Base-by-base conservation (phyloP, 2,329 filamentous ascomycete species). In the Periconia sp. region DNA sequence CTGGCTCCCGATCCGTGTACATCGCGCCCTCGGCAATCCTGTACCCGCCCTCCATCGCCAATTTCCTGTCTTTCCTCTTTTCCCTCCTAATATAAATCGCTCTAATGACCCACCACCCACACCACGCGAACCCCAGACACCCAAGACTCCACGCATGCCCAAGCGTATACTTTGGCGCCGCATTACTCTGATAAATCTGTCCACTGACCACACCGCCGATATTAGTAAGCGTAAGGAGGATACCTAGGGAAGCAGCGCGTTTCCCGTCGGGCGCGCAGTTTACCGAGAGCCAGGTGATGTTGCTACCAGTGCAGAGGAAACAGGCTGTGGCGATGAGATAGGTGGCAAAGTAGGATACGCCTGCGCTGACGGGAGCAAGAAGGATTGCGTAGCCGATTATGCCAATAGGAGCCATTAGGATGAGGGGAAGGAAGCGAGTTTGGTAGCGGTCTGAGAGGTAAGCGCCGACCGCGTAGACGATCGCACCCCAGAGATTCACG, bases 401-500 rank as follows among this genome's bases (percentile, higher is more conserved):
- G 2, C 64, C 63, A 23, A 69, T 38, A 4, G 62, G 62, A 0
- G 61, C 61, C 43, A 54, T 56, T 12, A 69, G 40, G 12, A 70
- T 55, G 1, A 73, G 50, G 3, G 69, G 67, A 4, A 70, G 45
- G 47, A 73, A 73, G 4, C 70, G 68, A 4, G 57, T 57, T 28
- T 61, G 58, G 36, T 71, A 72, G 25, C 51, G 65, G 39, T 74
- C 70, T 0, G 68, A 69, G 2, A 73, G 49, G 36, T 68, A 56
- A 4, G 71, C 70, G 5, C 69, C 70, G n/a, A 70, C 36, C 1
- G 61, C 61, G 41, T 73, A 74, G n/a, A 72, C 64, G 4, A 72
- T 24, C 0, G 69, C 66, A 2, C 69, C 71, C 70, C 69, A 73
- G 17, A 73, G 29, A 38, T 72, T 73, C n/a, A 72, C 68, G 1